A percentile compares a stretch with the other conserved stretches of the same genome.
Conservation (phyloP, 2,329 filamentous ascomycete species). For the Pseudogymnoascus sp. region DNA sequence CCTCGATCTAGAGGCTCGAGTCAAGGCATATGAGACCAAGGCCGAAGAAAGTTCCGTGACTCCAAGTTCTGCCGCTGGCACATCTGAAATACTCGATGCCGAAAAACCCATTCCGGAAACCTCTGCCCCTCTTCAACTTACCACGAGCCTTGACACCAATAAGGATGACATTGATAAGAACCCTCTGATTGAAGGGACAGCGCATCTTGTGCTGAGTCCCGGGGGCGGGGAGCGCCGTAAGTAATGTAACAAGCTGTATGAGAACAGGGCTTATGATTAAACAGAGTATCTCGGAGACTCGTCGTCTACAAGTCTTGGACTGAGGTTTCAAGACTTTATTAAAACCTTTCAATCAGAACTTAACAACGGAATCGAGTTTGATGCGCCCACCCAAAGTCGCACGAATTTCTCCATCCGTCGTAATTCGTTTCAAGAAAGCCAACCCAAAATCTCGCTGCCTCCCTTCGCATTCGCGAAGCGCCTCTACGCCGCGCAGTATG, state of each 20-base stretch:
- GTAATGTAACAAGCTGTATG: neutral
- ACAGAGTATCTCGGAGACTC: conserved; percentile 23
- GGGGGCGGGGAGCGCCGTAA: conserved; percentile 11
- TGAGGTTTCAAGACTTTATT: conserved; percentile 21
- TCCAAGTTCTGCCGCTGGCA: neutral
- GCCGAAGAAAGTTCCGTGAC: conserved; percentile 6
- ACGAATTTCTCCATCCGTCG: conserved; percentile 9
- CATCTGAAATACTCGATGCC: neutral
- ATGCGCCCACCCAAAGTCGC: conserved; percentile 9
- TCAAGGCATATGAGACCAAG: conserved; percentile 17
- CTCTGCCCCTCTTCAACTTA: neutral
- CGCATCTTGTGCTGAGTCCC: conserved; percentile 11
- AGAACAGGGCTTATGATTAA: conserved; percentile 6
- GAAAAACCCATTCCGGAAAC: neutral
- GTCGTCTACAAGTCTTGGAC: conserved; percentile 21
- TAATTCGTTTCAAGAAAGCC: neutral
- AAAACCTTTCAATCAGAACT: conserved; percentile 14
- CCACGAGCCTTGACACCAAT: neutral
- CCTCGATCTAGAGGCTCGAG: conserved; percentile 16
- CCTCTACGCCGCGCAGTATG: conserved; percentile 44
- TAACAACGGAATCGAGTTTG: conserved; percentile 10
- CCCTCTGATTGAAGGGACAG: conserved; percentile 12
- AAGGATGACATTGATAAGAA: conserved; percentile 13
- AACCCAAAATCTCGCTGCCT: conserved; percentile 29
- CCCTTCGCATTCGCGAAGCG: conserved; percentile 42